Conservation (phyloP, 208 protist genomes). For the Trypanosoma theileri region DNA sequence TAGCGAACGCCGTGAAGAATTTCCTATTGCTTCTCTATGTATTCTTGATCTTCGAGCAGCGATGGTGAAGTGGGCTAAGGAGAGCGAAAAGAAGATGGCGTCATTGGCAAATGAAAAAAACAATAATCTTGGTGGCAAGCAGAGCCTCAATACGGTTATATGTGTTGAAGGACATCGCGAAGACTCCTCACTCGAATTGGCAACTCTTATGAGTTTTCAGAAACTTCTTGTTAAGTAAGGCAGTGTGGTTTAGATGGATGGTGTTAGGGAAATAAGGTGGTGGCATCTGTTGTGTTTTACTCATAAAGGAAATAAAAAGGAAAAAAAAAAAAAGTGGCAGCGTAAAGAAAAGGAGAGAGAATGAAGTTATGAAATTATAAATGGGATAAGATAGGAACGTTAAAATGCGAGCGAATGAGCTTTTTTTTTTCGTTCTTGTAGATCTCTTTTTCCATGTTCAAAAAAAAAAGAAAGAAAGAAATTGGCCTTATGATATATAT, state of each 20-base stretch:
- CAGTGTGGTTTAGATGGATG: not conserved
- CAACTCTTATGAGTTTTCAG: not conserved
- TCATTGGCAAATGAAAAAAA: not conserved
- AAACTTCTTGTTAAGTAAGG: not conserved
- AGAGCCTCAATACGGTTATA: not conserved
- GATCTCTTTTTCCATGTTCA: too few species aligned
- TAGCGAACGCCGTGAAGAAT: not conserved
- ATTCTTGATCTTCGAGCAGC: conserved; percentile 1
- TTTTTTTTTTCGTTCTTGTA: too few species aligned
- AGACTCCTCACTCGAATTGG: not conserved
- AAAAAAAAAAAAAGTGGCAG: too few species aligned
- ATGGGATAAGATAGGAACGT: too few species aligned
- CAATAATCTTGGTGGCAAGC: not conserved
- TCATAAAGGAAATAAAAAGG: too few species aligned
- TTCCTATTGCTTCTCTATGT: conserved; percentile 17
- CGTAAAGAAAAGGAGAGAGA: too few species aligned
- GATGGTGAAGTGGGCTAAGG: not conserved
- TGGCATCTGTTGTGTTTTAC: too few species aligned
- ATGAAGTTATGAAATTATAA: too few species aligned
- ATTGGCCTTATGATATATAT: too few species aligned
- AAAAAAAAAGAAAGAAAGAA: too few species aligned
- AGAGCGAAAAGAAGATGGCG: not conserved
- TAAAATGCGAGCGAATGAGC: too few species aligned
- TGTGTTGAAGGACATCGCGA: not conserved
- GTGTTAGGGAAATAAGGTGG: not conserved